Evolutionary conservation across 2,329 filamentous ascomycete genomes (phyloP).

Genomic region (Alternaria sp.): DNA sequence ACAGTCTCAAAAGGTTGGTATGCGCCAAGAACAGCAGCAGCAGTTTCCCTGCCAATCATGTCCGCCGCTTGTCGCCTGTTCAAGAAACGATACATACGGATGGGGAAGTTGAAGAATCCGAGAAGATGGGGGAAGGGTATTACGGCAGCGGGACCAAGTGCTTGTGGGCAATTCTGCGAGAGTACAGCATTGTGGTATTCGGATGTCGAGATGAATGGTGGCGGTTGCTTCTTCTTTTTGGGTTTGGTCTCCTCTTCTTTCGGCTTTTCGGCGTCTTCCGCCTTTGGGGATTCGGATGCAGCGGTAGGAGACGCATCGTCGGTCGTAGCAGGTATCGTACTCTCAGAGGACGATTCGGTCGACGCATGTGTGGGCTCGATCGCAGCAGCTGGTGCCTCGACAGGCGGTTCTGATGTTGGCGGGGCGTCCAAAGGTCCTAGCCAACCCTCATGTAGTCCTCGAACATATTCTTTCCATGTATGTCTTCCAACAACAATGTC

Average conservation of each 20-base stretch:
- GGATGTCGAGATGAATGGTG: constrained; percentile 74
- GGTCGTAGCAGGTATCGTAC: constrained; percentile 22
- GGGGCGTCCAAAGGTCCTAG: constrained; percentile 80
- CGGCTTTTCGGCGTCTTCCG: constrained; percentile 40
- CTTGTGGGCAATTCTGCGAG: constrained; percentile 70
- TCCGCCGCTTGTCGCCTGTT: constrained; percentile 87
- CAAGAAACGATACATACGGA: constrained; percentile 85
- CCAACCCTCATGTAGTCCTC: constrained; percentile 96
- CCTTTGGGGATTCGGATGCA: constrained; percentile 34
- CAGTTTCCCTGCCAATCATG: constrained; percentile 84
- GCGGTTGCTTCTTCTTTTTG: constrained; percentile 66
- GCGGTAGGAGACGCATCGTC: constrained; percentile 51
- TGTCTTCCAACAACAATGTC: constrained; percentile 90
- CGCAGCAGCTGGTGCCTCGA: constrained; percentile 31
- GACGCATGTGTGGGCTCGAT: constrained; percentile 18
- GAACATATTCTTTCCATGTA: constrained; percentile 96
- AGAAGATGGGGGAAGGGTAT: constrained; percentile 88
- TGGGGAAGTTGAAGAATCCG: constrained; percentile 89
- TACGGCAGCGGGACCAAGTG: constrained; percentile 75
- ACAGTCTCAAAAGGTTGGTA: constrained; percentile 57
- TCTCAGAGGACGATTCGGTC: constrained; percentile 23
- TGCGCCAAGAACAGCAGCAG: constrained; percentile 76
- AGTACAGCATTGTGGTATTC: constrained; percentile 74
- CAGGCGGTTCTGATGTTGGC: constrained; percentile 28
- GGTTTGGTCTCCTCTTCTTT: constrained; percentile 56